These are phyloP conservation scores for Amniculicola lignicola DNA, from an alignment of 495 filamentous ascomycete genomes.

Conservation along the genomic window DNA sequence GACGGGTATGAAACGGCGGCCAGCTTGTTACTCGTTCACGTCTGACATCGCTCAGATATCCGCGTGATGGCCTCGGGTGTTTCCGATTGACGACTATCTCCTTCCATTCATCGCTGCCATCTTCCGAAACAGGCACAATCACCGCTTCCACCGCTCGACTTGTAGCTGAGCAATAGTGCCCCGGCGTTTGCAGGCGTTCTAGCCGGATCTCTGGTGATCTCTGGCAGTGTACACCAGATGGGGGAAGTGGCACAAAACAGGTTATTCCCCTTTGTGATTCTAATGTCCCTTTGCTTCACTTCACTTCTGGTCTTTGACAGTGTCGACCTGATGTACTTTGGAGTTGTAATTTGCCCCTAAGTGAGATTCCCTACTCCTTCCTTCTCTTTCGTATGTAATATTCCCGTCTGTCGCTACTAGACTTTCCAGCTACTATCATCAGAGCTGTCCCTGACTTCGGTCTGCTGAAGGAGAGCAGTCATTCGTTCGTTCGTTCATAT, in stretches of 20 bases:
- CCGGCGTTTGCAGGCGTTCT: no score
- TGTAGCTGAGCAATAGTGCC: no score
- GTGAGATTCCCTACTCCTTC: not conserved
- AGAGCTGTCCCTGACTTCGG: not conserved
- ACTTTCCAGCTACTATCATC: not conserved
- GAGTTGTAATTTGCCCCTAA: not conserved
- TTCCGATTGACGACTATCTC: no score
- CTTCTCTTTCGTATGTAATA: not conserved
- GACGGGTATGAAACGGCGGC: slow-evolving; percentile 49
- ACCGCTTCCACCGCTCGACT: no score
- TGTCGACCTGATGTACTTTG: not conserved
- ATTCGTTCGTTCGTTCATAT: not conserved
- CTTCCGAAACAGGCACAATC: no score
- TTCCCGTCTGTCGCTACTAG: not conserved
- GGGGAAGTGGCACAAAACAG: no score
- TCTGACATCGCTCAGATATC: not conserved
- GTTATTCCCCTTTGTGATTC: not conserved
- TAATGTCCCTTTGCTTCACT: no score
- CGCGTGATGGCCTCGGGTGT: no score
- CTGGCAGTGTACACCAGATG: no score
- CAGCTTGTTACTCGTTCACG: not conserved
- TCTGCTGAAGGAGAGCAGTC: not conserved
- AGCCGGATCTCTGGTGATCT: not conserved
- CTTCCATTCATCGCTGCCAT: no score
- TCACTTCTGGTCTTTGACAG: no score